phyloP scores from a whole-genome alignment of 495 filamentous ascomycete species.

The Lepidopterella palustris region DNA sequence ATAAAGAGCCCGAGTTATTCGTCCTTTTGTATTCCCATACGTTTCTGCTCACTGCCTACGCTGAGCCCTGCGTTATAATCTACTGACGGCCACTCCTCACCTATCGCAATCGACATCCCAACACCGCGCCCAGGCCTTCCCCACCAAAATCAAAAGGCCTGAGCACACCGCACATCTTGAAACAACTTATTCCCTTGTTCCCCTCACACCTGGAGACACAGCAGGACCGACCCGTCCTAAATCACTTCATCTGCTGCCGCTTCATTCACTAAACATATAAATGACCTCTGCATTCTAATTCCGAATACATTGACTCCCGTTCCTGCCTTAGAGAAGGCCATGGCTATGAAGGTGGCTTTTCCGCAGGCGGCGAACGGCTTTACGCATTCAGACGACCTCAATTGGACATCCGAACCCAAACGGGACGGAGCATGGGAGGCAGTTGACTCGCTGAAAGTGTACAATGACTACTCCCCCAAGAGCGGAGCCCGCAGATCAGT shows the following conservation, averaged over 20 bases:
- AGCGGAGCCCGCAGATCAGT: neutral
- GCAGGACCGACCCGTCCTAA: conserved; percentile 3
- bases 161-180: conserved; percentile 9
- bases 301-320: neutral
- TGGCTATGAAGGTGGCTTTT: conserved; percentile 7
- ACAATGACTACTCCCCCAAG: neutral
- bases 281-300: conserved; percentile 6
- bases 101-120: too few relatives aligned
- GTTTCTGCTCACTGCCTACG: too few relatives aligned
- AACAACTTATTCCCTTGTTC: conserved; percentile 1
- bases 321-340: neutral
- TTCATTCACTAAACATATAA: neutral
- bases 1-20: neutral
- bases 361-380: conserved; percentile 4
- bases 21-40: neutral
- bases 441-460: neutral
- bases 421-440: neutral
- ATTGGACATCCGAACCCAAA: conserved; percentile 6
- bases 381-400: neutral
- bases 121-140: too few relatives aligned
- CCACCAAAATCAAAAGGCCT: neutral
- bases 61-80: too few relatives aligned
- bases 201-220: conserved; percentile 4
- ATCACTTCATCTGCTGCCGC: neutral
- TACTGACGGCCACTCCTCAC: too few relatives aligned